phyloP scores from a whole-genome alignment of 2,329 filamentous ascomycete species.

The Epichloe sylvatica region DNA sequence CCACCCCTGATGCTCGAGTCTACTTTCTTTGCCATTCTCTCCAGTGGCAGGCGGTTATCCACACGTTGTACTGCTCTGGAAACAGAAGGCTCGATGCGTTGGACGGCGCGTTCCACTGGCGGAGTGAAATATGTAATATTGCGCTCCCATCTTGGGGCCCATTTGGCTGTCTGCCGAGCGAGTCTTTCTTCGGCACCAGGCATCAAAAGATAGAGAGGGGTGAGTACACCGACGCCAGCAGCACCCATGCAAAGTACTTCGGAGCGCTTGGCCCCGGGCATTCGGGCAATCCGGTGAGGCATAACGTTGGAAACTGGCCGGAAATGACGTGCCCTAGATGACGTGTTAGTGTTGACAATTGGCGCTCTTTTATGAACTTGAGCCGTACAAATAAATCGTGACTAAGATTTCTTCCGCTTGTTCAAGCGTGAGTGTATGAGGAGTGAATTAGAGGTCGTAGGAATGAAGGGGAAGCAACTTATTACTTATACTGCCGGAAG shows the following conservation, averaged over 20 bases:
- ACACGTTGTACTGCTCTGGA: conserved; percentile 30
- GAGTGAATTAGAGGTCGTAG: too few relatives aligned
- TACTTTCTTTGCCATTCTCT: conserved; percentile 34
- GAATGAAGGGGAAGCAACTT: background rate
- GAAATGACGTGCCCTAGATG: too few relatives aligned
- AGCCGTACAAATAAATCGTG: too few relatives aligned
- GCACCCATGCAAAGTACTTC: conserved; percentile 41
- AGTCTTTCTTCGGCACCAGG: conserved; percentile 42
- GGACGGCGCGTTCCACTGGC: conserved; percentile 32
- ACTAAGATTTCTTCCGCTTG: too few relatives aligned
- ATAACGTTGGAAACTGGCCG: conserved; percentile 21
- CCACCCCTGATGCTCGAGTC: conserved; percentile 34
- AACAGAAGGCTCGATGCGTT: conserved; percentile 35
- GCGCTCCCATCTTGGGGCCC: conserved; percentile 46
- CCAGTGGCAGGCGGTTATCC: conserved; percentile 34
- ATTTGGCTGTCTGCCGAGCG: conserved; percentile 38
- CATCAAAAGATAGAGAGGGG: conserved; percentile 43
- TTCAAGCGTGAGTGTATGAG: too few relatives aligned
- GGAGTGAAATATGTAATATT: conserved; percentile 40
- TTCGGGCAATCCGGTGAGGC: conserved; percentile 30
- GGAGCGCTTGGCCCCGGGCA: conserved; percentile 33
- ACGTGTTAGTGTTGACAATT: background rate
- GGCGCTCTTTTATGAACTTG: too few relatives aligned
- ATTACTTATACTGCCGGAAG: too few relatives aligned
- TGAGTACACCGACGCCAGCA: conserved; percentile 38